phyloP scores from a whole-genome alignment of 805 yeast genomes.

The Candida railenensis region DNA sequence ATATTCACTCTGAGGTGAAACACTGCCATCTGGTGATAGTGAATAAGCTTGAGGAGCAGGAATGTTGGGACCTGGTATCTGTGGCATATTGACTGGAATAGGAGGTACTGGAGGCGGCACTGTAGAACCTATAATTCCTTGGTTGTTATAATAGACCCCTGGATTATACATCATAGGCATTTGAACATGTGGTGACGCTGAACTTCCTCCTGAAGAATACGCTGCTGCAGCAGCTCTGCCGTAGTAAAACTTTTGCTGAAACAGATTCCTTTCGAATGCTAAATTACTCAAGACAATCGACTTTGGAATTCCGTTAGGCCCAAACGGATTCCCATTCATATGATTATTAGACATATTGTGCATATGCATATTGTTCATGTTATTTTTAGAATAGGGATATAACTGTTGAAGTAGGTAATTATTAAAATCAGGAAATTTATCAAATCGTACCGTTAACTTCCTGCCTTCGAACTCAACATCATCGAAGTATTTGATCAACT shows the following conservation, averaged over 20 bases:
- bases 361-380: neutral
- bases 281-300: slow-evolving; percentile 17
- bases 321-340: neutral
- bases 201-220: neutral
- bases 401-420: slow-evolving; percentile 27
- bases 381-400: slow-evolving; percentile 9
- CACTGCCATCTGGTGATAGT: neutral
- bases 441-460: slow-evolving; percentile 58
- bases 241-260: slow-evolving; percentile 31
- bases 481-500: slow-evolving; percentile 50
- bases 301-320: slow-evolving; percentile 6
- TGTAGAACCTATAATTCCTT: neutral
- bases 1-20: neutral
- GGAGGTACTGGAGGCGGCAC: slow-evolving; percentile 1
- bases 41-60: neutral
- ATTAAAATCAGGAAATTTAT: slow-evolving; percentile 47
- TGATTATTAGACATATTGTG: neutral
- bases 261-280: slow-evolving; percentile 31
- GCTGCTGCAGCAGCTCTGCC: slow-evolving; percentile 10
- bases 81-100: neutral
- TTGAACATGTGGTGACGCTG: neutral
- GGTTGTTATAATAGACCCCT: neutral
- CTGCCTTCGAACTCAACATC: slow-evolving; percentile 59
- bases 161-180: slow-evolving; percentile 3
- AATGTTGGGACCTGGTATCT: neutral